Percentiles rank a stretch among this genome's conserved stretches.
These are phyloP conservation scores for Cruciata laevipes DNA, from an alignment of 257 asterid genomes.

Conservation along the genomic window DNA sequence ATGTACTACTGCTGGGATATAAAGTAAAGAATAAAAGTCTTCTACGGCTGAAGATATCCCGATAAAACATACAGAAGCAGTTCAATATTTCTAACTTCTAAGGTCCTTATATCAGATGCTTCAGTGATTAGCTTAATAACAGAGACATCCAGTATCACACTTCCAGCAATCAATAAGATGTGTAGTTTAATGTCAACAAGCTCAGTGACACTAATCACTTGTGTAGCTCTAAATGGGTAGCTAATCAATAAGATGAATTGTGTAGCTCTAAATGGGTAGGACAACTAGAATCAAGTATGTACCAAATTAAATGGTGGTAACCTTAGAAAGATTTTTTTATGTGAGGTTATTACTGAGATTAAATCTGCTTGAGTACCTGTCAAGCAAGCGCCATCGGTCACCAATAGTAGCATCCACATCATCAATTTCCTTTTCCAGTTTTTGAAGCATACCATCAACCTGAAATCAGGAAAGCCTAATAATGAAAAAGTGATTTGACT, in stretches of 20 bases:
- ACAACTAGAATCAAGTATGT: neutral
- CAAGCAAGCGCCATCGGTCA: conserved; percentile 85
- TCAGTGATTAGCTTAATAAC: neutral
- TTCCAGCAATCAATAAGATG: neutral
- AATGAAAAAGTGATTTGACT: conserved; percentile 15
- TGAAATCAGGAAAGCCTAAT: conserved; percentile 26
- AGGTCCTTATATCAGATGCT: neutral
- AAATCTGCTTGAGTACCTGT: conserved; percentile 45
- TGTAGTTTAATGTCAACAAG: neutral
- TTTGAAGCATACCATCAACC: conserved; percentile 98
- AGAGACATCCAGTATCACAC: conserved; percentile 1
- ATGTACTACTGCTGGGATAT: neutral
- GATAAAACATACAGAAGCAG: neutral
- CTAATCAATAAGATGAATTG: neutral
- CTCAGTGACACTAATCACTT: too few relatives aligned
- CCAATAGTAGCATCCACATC: conserved; percentile 95
- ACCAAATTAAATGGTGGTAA: neutral
- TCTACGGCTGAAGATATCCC: conserved; percentile 1
- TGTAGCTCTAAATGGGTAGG: conserved; percentile 1
- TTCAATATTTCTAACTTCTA: neutral
- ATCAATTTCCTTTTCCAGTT: conserved; percentile 95
- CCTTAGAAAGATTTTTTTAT: neutral
- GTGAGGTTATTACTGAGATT: neutral
- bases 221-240: conserved; percentile 2
- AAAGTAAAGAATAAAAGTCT: neutral